Percentiles rank a stretch among this genome's conserved stretches.
Evolutionary conservation across 192 early-diverging fungal genomes (phyloP).

Genomic region (Endogone sp.): DNA sequence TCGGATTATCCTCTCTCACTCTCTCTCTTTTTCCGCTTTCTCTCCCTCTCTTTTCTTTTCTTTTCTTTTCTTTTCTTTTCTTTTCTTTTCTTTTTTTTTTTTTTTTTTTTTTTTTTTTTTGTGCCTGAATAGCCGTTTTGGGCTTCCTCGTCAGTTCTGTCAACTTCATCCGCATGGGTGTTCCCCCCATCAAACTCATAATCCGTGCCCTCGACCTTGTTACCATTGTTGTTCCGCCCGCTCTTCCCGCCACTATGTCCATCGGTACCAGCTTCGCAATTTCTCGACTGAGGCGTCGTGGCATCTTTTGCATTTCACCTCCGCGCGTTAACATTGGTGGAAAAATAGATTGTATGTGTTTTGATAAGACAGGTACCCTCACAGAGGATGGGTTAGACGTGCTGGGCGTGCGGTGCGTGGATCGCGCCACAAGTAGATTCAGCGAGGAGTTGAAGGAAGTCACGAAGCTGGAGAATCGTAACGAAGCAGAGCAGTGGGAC

Average conservation of each 20-base stretch:
- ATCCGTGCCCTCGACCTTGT: constrained; percentile 94
- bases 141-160: constrained; percentile 86
- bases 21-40: too few species aligned
- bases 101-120: not conserved
- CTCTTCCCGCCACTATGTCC: constrained; percentile 95
- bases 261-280: constrained; percentile 98
- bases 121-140: constrained; percentile 40
- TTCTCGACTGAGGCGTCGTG: constrained; percentile 64
- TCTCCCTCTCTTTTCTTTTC: too few species aligned
- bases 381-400: constrained; percentile 97
- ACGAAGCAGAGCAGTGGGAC: not conserved
- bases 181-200: constrained; percentile 66
- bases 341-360: constrained; percentile 93
- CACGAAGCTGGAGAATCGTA: constrained; percentile 32
- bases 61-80: not conserved
- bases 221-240: constrained; percentile 96
- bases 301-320: constrained; percentile 93
- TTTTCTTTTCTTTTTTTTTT: not conserved
- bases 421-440: constrained; percentile 39
- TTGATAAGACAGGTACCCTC: constrained; percentile 98
- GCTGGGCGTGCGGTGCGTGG: constrained; percentile 74
- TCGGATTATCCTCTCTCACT: too few species aligned
- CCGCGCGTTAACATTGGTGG: constrained; percentile 95
- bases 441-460: constrained; percentile 40
- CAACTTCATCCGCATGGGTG: constrained; percentile 83